Evolutionary conservation across 495 filamentous ascomycete genomes (phyloP).

Genomic region (Chaetomium cochliodes): DNA sequence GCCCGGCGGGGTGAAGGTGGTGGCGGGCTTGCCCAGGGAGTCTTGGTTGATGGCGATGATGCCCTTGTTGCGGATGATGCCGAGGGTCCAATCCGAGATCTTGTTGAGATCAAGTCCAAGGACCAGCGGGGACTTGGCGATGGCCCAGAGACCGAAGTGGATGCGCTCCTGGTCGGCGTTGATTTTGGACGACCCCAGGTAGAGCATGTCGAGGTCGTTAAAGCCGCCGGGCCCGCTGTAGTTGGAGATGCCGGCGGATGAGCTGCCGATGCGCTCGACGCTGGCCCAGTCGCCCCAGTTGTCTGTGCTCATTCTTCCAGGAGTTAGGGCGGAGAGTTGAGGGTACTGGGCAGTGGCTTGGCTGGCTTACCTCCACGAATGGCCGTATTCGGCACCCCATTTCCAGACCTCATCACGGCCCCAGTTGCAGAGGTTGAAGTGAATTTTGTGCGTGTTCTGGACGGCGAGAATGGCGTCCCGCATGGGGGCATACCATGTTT

Average conservation of each 20-base stretch:
- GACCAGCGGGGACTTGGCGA: constrained; percentile 55
- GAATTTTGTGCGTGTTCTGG: constrained; percentile 49
- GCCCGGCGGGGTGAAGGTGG: constrained; percentile 57
- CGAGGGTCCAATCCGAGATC: constrained; percentile 47
- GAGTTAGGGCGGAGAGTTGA: not conserved
- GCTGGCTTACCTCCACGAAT: constrained; percentile 47
- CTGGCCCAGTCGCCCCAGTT: constrained; percentile 53
- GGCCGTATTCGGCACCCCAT: constrained; percentile 57
- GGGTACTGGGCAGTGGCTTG: not conserved
- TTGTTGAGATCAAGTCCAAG: constrained; percentile 50
- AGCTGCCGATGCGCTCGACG: constrained; percentile 52
- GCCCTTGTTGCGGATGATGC: constrained; percentile 50
- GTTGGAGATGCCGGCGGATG: constrained; percentile 45
- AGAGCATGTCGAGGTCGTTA: constrained; percentile 58
- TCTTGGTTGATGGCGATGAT: constrained; percentile 58
- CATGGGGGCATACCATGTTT: constrained; percentile 58
- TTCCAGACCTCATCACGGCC: constrained; percentile 39
- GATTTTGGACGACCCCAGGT: constrained; percentile 34
- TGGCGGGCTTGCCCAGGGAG: constrained; percentile 51
- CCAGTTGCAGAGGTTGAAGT: constrained; percentile 68
- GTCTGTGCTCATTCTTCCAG: constrained; percentile 49
- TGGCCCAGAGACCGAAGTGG: constrained; percentile 60
- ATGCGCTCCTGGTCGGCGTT: constrained; percentile 45
- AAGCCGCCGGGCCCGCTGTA: constrained; percentile 46
- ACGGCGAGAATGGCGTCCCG: constrained; percentile 56